Base-by-base conservation (phyloP, 306 rosid genomes). In the Oemleria cerasiformis region DNA sequence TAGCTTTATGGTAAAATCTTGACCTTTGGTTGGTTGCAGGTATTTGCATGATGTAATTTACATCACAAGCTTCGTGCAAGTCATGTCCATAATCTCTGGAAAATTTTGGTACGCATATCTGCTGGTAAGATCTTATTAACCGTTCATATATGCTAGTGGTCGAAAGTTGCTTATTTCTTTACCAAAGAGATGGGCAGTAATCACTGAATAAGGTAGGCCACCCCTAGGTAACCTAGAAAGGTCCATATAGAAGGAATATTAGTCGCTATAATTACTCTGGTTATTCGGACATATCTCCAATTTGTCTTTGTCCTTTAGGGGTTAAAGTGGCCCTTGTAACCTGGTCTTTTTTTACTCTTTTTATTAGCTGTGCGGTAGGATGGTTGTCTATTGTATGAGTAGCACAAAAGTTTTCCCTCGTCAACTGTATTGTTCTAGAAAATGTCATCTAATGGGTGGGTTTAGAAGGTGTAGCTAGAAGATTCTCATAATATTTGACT, bases 61-160 rank as follows among this genome's bases (percentile, higher is more conserved):
- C 84, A 94, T 94, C 67, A 89, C 99, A 64, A 76, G 96, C 91
- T 91, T 94, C 49, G 99, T 94, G 76, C 99, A 94, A 88, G 75
- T 94, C 58, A 79, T 82, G 82, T 94, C 99, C 78, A 85, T 94
- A 77, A 61, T 94, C 82, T 94, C 99, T 17, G 99, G 88, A 76
- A 94, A 86, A 70, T 91, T 94, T 74, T 94, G 95, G 96, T 91
- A 84, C 81, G 85, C 85, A 9, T 89, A 87, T 86, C 82, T 94
- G 72, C 85, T 86, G 96, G 97, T 94, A 84, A 86, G 90, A 60
- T 67, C 74, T 69, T 17, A 40, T 69, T 53, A 62, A 34, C 40
- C 64, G 65, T 48, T 65, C 5, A 20, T 34, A 20, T 11, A 15
- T 63, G 11, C 71, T 12, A 30, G 47, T 51, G 34, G 44, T 25